These are phyloP conservation scores for Aspergillus steynii DNA, from an alignment of 495 filamentous ascomycete genomes.

Conservation along the genomic window DNA sequence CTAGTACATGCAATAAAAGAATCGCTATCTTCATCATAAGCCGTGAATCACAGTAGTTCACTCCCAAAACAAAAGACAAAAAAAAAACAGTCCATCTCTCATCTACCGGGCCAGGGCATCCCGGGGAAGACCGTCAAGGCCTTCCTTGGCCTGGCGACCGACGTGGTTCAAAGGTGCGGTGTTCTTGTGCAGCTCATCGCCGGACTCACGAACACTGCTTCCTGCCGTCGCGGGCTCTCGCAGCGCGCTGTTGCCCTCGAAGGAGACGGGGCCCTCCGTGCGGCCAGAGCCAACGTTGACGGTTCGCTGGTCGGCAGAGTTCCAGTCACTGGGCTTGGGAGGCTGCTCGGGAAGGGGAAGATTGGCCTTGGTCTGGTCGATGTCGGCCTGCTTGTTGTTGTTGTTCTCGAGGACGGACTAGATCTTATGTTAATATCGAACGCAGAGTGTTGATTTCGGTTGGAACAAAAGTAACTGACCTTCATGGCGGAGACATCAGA, in stretches of 20 bases:
- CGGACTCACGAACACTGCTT: conserved; percentile 55
- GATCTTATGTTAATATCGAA: conserved; percentile 7
- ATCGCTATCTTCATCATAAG: not conserved
- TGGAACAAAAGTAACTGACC: conserved; percentile 20
- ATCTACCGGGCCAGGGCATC: conserved; percentile 46
- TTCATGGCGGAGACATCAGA: conserved; percentile 51
- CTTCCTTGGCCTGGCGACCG: conserved; percentile 57
- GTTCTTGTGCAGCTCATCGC: conserved; percentile 38
- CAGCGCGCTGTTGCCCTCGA: conserved; percentile 55
- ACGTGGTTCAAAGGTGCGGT: conserved; percentile 44
- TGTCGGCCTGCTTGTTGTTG: conserved; percentile 59
- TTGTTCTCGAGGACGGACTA: conserved; percentile 51
- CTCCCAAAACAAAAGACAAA: not conserved
- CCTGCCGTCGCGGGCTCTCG: conserved; percentile 62
- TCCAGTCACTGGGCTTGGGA: conserved; percentile 71
- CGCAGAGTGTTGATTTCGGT: not conserved
- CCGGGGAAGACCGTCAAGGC: conserved; percentile 47
- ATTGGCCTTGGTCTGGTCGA: conserved; percentile 65
- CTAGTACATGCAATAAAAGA: not conserved
- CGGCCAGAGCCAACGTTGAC: conserved; percentile 69
- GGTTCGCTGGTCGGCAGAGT: conserved; percentile 64
- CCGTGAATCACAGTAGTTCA: not conserved
- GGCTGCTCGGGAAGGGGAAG: conserved; percentile 79
- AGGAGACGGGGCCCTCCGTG: conserved; percentile 52
- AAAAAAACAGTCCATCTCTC: conserved; percentile 7